Conservation (phyloP, 352 stramenopile genomes). For the Phytopythium chamaehyphon region DNA sequence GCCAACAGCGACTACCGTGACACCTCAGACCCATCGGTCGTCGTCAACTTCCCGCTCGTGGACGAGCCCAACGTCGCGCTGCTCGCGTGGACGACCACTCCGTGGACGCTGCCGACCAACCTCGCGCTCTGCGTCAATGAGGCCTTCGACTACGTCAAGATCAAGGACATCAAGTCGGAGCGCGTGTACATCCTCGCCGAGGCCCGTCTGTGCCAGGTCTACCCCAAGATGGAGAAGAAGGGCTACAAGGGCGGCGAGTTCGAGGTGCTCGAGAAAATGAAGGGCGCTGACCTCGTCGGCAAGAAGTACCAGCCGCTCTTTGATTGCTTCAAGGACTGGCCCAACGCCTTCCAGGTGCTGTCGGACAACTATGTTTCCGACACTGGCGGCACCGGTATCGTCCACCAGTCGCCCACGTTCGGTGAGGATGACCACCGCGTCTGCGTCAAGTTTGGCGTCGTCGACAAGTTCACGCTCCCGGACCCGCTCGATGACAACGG, state of each 20-base stretch:
- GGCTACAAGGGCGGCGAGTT: constrained; percentile 94
- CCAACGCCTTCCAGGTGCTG: constrained; percentile 94
- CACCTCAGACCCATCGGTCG: constrained; percentile 96
- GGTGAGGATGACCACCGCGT: constrained; percentile 99
- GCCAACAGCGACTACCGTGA: constrained; percentile 99
- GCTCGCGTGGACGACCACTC: constrained; percentile 99
- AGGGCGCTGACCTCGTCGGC: constrained; percentile 92
- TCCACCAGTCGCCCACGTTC: constrained; percentile 98
- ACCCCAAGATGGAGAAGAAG: constrained; percentile 97
- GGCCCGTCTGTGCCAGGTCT: constrained; percentile 93
- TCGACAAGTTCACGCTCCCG: constrained; percentile 93
- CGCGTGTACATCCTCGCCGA: constrained; percentile 95
- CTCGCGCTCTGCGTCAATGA: constrained; percentile 97
- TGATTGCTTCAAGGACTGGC: constrained; percentile 90
- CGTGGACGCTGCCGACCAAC: constrained; percentile 99
- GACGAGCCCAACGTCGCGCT: constrained; percentile 87
- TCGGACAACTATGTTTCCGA: constrained; percentile 98
- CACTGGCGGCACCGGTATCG: constrained; percentile 95
- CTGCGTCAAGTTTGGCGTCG: constrained; percentile 94
- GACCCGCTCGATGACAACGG: constrained; percentile 98
- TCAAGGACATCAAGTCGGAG: constrained; percentile 91
- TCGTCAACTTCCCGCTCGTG: constrained; percentile 95
- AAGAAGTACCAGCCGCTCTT: constrained; percentile 97
- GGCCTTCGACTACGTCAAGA: constrained; percentile 96
- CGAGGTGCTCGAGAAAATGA: constrained; percentile 89